Base-by-base conservation (phyloP, 495 filamentous ascomycete species). In the Parathielavia appendiculata region DNA sequence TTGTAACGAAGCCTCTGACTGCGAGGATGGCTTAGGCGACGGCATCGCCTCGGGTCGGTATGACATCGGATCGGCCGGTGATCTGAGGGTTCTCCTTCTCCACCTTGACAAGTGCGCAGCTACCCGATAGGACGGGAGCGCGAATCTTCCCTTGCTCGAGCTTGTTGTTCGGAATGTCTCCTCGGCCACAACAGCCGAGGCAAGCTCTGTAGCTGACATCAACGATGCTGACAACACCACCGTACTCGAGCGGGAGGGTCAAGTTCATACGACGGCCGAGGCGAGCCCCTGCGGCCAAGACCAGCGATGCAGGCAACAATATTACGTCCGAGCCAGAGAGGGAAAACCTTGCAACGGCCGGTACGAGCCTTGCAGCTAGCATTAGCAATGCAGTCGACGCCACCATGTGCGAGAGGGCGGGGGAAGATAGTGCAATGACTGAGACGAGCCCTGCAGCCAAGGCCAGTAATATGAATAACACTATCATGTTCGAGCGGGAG, bases 101-200 rank as follows among this genome's bases (percentile, higher is more conserved):
- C 39, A 41, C 39, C 39, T 41, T 41, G 39, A 41, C 39, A 41
- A 41, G 39, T 41, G 39, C 39, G 39, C 39, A 41, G 39, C 39
- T 41, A 41, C 39, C 39, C 39, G 39, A 41, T 41, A 41, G 39
- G 39, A 41, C 39, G 39, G 39, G 39, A 41, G 39, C 39, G 39
- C 39, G 39, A 41, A 41, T 14, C 39, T 41, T 41, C 39, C 39
- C 39, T 14, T 41, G 39, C 39, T 41, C 39, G 39, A 41, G 39
- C 39, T 41, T 14, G 39, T 41, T 41, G 39, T 41, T 41, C 39
- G 16, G 16, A 41, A 41, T 41, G 39, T 41, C 39, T 41, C 39
- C 39, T 41, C 39, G 12, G 39, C 39, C 39, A 14, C 39, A 6
- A 41, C 39, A 14, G 39, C 39, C 39, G 39, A 41, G 39, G n/a